Percentiles rank a stretch among this genome's conserved stretches.
Conservation (phyloP, 352 stramenopile genomes). For the Synura sp. region DNA sequence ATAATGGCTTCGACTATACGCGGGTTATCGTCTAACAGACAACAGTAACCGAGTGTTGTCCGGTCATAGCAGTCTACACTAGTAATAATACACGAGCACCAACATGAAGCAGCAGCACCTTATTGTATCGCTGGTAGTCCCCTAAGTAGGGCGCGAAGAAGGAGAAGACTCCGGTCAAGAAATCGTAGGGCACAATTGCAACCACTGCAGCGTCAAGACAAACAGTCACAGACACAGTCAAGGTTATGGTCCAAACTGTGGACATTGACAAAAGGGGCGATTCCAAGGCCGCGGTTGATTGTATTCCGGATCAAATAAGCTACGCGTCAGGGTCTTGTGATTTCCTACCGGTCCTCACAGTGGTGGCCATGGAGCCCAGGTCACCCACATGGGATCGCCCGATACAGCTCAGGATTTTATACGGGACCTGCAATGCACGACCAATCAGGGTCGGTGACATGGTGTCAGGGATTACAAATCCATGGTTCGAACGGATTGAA, state of each 20-base stretch:
- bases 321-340: no score
- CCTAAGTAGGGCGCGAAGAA: constrained; percentile 58
- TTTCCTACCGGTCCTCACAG: not conserved
- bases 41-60: no score
- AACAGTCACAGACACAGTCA: not conserved
- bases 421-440: constrained; percentile 57
- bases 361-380: constrained; percentile 52
- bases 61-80: no score
- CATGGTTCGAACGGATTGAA: no score
- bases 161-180: constrained; percentile 64
- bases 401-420: constrained; percentile 65
- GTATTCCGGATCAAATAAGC: no score
- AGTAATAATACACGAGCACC: no score
- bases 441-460: no score
- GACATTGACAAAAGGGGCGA: not conserved
- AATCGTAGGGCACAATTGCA: constrained; percentile 66
- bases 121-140: constrained; percentile 66
- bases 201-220: constrained; percentile 46
- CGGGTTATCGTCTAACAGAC: no score
- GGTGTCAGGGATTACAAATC: no score
- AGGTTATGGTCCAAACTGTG: not conserved
- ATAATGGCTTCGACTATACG: no score
- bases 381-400: constrained; percentile 60
- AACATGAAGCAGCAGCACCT: no score
- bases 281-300: not conserved